Evolutionary conservation across 108 stramenopile genomes (phyloP).

Genomic region (Mediolabrus comicus): DNA sequence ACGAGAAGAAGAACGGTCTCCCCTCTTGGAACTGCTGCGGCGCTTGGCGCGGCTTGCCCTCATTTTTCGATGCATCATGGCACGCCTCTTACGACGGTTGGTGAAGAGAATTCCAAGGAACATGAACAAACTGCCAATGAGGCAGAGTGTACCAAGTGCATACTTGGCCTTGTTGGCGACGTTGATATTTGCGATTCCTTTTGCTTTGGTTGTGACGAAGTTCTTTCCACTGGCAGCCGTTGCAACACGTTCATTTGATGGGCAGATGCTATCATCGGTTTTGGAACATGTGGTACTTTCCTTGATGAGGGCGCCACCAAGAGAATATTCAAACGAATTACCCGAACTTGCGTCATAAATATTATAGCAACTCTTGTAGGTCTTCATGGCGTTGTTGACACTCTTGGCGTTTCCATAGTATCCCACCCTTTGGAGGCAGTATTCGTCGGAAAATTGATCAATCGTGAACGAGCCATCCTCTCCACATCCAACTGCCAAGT

Average conservation of each 20-base stretch:
- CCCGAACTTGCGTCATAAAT: conserved; percentile 25
- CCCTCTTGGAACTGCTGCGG: conserved; percentile 29
- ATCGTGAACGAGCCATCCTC: conserved; percentile 64
- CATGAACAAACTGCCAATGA: conserved; percentile 81
- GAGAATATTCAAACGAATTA: conserved; percentile 42
- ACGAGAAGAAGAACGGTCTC: conserved; percentile 7
- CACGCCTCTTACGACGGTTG: conserved; percentile 79
- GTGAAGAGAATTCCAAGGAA: conserved; percentile 88
- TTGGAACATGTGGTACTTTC: conserved; percentile 63
- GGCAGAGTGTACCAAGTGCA: conserved; percentile 70
- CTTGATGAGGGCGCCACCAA: conserved; percentile 51
- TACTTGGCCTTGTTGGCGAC: conserved; percentile 81
- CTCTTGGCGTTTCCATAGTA: conserved; percentile 54
- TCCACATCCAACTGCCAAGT: conserved; percentile 69
- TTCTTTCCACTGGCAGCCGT: conserved; percentile 4
- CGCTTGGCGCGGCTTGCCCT: conserved; percentile 55
- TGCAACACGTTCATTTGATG: conserved; percentile 34
- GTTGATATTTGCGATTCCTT: conserved; percentile 27
- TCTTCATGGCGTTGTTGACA: conserved; percentile 64
- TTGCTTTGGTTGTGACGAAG: conserved; percentile 8
- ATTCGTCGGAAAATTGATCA: conserved; percentile 68
- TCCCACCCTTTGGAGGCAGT: conserved; percentile 62
- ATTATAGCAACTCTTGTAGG: conserved; percentile 30
- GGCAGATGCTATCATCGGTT: conserved; percentile 57
- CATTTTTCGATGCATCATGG: conserved; percentile 86